These are phyloP conservation scores for Rhynchospora breviuscula DNA, from an alignment of 176 grass and related monocot genomes.

Conservation along the genomic window DNA sequence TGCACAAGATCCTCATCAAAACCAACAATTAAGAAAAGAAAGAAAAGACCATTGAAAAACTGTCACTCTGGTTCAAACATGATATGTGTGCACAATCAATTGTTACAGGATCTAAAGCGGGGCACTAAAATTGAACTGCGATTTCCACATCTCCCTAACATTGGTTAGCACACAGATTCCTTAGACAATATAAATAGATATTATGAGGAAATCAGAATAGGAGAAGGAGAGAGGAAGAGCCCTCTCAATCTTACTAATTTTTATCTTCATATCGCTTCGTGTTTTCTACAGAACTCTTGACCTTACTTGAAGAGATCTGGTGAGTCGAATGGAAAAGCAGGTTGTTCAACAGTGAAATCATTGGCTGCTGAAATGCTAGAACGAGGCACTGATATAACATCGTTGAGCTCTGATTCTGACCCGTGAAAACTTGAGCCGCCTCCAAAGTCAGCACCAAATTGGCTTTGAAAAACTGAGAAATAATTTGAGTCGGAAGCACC, in stretches of 20 bases:
- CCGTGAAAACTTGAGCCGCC: background rate
- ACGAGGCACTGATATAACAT: slow-evolving; percentile 40
- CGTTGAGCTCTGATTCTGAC: slow-evolving; percentile 40
- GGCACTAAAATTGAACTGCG: background rate
- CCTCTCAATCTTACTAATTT: background rate
- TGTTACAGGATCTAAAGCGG: background rate
- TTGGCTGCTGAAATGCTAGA: background rate
- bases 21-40: background rate
- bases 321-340: slow-evolving; percentile 10
- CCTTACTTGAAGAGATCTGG: slow-evolving; percentile 10
- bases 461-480: slow-evolving; percentile 27
- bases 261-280: background rate
- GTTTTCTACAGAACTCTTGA: background rate
- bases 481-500: slow-evolving; percentile 28
- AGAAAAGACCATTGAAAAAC: background rate
- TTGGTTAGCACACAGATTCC: background rate
- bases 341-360: slow-evolving; percentile 3
- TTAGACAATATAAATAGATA: background rate
- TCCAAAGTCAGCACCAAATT: background rate
- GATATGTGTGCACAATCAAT: background rate
- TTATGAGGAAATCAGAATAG: background rate
- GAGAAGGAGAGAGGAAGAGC: background rate
- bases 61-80: background rate
- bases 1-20: background rate
- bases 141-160: background rate